These are phyloP conservation scores for Acanthamoeba healyi DNA, from an alignment of 208 protist genomes.

Conservation along the genomic window DNA sequence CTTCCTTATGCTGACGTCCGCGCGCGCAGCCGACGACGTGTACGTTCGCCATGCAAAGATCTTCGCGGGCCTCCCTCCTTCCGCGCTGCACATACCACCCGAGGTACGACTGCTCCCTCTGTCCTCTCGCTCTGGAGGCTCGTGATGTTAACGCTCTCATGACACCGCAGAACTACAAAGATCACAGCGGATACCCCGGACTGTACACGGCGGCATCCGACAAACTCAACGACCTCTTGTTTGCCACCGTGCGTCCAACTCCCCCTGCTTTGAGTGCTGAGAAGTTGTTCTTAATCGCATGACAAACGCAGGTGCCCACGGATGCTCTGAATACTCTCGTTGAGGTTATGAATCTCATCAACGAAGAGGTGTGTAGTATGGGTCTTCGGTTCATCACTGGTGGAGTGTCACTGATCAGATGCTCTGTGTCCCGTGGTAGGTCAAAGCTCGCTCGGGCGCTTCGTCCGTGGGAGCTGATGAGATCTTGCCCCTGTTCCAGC, in stretches of 20 bases:
- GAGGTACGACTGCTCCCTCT: neutral
- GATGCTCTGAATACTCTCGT: neutral
- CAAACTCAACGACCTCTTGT: neutral
- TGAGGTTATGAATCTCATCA: conserved; percentile 1
- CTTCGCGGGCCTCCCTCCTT: neutral
- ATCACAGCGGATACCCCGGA: neutral
- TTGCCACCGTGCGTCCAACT: neutral
- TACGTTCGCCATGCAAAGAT: neutral
- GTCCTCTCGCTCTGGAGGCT: neutral
- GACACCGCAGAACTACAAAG: neutral
- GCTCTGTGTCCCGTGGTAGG: neutral
- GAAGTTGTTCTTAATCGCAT: too few species aligned
- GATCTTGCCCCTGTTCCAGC: conserved; percentile 8
- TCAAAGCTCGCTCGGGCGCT: neutral
- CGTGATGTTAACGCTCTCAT: too few species aligned
- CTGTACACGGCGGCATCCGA: neutral
- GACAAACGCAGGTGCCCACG: conserved; percentile 28
- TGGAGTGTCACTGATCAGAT: too few species aligned
- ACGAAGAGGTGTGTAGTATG: neutral
- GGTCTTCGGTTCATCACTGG: neutral
- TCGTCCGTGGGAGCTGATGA: neutral
- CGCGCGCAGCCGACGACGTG: neutral
- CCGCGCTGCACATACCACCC: neutral
- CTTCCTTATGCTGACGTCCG: neutral
- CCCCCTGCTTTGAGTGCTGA: neutral